These are phyloP conservation scores for Nymphaea thermarum DNA, from an alignment of 164 flowering plant genomes.

Conservation along the genomic window DNA sequence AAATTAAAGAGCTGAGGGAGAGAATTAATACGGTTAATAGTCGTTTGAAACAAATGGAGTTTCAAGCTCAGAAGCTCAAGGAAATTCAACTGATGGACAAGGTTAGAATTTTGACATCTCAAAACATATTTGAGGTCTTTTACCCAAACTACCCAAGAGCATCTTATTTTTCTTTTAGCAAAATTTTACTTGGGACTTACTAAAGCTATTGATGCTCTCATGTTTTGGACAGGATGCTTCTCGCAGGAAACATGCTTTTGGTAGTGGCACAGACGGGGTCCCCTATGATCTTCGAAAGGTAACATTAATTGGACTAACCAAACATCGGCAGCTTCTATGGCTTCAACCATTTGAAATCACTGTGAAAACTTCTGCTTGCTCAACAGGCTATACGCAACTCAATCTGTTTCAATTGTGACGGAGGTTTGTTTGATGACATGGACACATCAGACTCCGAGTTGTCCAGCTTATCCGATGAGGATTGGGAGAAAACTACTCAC, in stretches of 20 bases:
- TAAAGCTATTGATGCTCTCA: too few species aligned
- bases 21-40: conserved; percentile 50
- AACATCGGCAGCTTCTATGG: too few species aligned
- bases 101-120: background rate
- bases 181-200: too few species aligned
- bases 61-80: background rate
- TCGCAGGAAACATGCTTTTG: conserved; percentile 8
- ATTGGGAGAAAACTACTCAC: conserved; percentile 12
- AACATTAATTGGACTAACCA: background rate
- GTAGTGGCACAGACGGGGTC: conserved; percentile 22
- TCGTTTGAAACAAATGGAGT: conserved; percentile 47
- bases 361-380: too few species aligned
- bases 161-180: too few species aligned
- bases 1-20: conserved; percentile 61
- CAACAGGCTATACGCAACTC: background rate
- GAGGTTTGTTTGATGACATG: conserved; percentile 55
- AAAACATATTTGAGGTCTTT: background rate
- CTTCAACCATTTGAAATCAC: too few species aligned
- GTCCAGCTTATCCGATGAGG: conserved; percentile 28
- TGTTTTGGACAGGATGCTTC: background rate
- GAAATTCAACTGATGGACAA: conserved; percentile 41
- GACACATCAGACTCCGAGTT: conserved; percentile 73
- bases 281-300: conserved; percentile 62
- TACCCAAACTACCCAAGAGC: too few species aligned
- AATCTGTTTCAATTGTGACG: background rate